Evolutionary conservation across 2,329 filamentous ascomycete species (phyloP), one percentile per base, ranked within the genome.

Genomic region (Pyrenochaeta sp.): DNA sequence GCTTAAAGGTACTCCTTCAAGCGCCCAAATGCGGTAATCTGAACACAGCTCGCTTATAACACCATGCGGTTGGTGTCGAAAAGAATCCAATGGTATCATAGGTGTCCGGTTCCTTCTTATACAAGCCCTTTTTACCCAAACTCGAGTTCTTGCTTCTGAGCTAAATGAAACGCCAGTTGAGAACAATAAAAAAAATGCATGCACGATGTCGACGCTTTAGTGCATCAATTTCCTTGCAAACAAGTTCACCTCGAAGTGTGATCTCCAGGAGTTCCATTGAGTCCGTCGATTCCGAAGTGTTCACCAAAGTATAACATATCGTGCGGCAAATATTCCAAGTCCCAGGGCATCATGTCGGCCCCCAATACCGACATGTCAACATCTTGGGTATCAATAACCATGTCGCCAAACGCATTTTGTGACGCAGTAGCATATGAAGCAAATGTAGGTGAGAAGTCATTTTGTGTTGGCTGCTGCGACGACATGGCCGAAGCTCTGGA

Each of bases 311-410:
- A 78, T 26, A 88, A 60, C 47, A 88, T 79, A 60, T 89, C 85
- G 17, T 80, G 80, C 3, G 87, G 86, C 6, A 90, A 73, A 47
- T 88, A 89, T 58, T 90, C 88, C 8, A 91, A 38, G 42, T 69
- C 74, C 86, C 88, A 92, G 0, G 85, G 83, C 77, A 88, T 83
- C 71, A 89, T 81, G 29, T 89, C 86, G 11, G 84, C 81, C 1
- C 83, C 85, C 13, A 91, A 72, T 4, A 82, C 74, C 17, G 81
- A 83, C 77, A 92, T 87, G 52, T 92, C 87, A 22, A 93, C 83
- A 53, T 92, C 87, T 51, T 89, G 87, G 47, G 83, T 87, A 63
- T 90, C 84, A 53, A 92, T 89, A 49, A 88, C 85, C 72, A 91
- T 86, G 44, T 77, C 73, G 4, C 72, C 72, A 32, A 77, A 68